Evolutionary conservation across 2,329 filamentous ascomycete genomes (phyloP).

Genomic region (Magnaporthiopsis poae): DNA sequence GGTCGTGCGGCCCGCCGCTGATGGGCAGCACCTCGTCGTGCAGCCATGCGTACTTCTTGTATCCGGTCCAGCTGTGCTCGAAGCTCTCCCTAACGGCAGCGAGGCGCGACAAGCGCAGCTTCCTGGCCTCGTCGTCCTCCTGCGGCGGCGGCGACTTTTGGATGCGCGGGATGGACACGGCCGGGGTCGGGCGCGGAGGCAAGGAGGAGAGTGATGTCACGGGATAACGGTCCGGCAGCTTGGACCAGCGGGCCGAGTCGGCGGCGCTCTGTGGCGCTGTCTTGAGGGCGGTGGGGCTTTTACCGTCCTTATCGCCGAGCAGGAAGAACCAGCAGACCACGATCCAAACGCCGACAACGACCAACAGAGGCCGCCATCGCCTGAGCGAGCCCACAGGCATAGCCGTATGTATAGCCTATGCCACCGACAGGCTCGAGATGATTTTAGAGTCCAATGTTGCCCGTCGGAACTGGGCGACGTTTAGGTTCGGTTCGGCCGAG

Average conservation of each 20-base stretch:
- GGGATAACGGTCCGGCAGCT: slow-evolving; percentile 25
- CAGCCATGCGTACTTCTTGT: slow-evolving; percentile 54
- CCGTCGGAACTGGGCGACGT: background rate
- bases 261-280: background rate
- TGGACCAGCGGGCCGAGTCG: slow-evolving; percentile 20
- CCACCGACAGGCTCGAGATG: too few relatives aligned
- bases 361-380: slow-evolving; percentile 14
- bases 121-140: slow-evolving; percentile 25
- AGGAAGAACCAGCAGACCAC: slow-evolving; percentile 10
- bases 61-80: slow-evolving; percentile 47
- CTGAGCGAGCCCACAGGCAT: slow-evolving; percentile 11
- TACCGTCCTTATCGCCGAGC: background rate
- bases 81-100: slow-evolving; percentile 41
- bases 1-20: slow-evolving; percentile 39
- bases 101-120: slow-evolving; percentile 28
- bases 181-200: slow-evolving; percentile 24
- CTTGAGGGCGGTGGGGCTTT: slow-evolving; percentile 6
- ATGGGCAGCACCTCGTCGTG: slow-evolving; percentile 54
- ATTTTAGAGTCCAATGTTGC: background rate
- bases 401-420: background rate
- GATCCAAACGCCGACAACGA: slow-evolving; percentile 10
- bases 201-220: slow-evolving; percentile 24
- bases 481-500: background rate
- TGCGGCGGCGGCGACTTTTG: slow-evolving; percentile 44
- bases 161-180: slow-evolving; percentile 50